These are phyloP conservation scores for Hyaloperonospora arabidopsidis DNA, from an alignment of 352 stramenopile species.

Conservation along the genomic window DNA sequence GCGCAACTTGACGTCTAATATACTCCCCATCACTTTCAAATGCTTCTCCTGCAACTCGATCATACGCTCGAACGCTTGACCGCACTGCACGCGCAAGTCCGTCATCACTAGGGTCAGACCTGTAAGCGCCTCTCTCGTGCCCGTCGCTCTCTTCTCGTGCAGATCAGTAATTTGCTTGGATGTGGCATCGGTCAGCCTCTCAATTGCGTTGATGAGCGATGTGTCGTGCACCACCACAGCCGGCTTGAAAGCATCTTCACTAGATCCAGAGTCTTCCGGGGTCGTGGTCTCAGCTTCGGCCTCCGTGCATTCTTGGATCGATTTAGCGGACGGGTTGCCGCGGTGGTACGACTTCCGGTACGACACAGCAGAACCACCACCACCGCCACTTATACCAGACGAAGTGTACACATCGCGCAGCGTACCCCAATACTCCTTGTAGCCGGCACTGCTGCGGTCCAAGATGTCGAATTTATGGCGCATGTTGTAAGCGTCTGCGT, in stretches of 20 bases:
- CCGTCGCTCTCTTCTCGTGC: constrained; percentile 25
- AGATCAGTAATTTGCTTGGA: constrained; percentile 44
- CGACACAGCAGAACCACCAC: constrained; percentile 4
- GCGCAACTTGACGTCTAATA: constrained; percentile 46
- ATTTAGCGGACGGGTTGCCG: constrained; percentile 4
- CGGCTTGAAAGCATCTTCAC: constrained; percentile 35
- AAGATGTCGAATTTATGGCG: constrained; percentile 22
- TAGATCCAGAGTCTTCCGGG: constrained; percentile 39
- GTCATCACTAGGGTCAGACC: constrained; percentile 44
- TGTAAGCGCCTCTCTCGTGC: constrained; percentile 23
- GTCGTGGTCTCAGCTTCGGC: constrained; percentile 44
- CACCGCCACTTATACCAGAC: constrained; percentile 13
- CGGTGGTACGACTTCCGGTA: constrained; percentile 17
- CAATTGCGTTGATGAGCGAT: constrained; percentile 47
- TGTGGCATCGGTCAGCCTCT: constrained; percentile 52
- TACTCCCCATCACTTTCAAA: constrained; percentile 53
- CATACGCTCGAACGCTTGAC: constrained; percentile 34
- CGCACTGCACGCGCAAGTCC: constrained; percentile 45
- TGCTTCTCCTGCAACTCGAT: constrained; percentile 64
- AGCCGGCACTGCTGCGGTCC: constrained; percentile 44
- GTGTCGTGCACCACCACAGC: constrained; percentile 50
- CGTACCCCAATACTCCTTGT: constrained; percentile 71
- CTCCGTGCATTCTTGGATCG: constrained; percentile 25
- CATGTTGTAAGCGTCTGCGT: constrained; percentile 35
- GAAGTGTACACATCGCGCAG: constrained; percentile 57